Evolutionary conservation across 2,329 filamentous ascomycete genomes (phyloP).

Genomic region (Tolypocladium paradoxum): DNA sequence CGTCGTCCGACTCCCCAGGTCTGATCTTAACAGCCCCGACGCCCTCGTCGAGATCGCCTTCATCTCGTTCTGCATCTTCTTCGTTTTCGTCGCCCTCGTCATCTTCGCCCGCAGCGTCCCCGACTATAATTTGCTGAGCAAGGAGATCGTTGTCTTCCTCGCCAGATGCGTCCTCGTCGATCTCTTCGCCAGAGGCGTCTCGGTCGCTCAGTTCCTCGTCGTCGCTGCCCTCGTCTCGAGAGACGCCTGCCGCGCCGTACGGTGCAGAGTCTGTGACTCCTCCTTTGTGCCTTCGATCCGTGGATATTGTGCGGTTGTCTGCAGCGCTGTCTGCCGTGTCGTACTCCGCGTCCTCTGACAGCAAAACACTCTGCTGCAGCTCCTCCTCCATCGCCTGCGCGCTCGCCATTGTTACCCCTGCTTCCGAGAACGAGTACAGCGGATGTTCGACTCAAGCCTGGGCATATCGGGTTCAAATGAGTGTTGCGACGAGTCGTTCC

Average conservation of each 20-base stretch:
- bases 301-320: constrained; percentile 11
- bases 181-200: constrained; percentile 29
- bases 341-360: constrained; percentile 38
- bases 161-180: constrained; percentile 31
- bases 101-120: constrained; percentile 18
- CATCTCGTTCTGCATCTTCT: constrained; percentile 15
- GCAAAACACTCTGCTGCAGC: constrained; percentile 43
- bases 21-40: constrained; percentile 48
- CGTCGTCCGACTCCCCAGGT: constrained; percentile 36
- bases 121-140: constrained; percentile 15
- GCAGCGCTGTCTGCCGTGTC: constrained; percentile 22
- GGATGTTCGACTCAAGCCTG: constrained; percentile 5
- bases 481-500: constrained; percentile 12
- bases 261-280: neutral
- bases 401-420: constrained; percentile 32
- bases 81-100: constrained; percentile 23
- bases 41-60: constrained; percentile 39
- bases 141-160: constrained; percentile 27
- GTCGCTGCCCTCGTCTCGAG: constrained; percentile 8
- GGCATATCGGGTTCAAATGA: constrained; percentile 19
- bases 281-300: constrained; percentile 4
- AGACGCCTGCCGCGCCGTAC: neutral
- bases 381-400: constrained; percentile 47
- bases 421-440: constrained; percentile 11
- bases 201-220: constrained; percentile 26